Conservation (phyloP, 352 stramenopile genomes). For the Phytophthora syringae region DNA sequence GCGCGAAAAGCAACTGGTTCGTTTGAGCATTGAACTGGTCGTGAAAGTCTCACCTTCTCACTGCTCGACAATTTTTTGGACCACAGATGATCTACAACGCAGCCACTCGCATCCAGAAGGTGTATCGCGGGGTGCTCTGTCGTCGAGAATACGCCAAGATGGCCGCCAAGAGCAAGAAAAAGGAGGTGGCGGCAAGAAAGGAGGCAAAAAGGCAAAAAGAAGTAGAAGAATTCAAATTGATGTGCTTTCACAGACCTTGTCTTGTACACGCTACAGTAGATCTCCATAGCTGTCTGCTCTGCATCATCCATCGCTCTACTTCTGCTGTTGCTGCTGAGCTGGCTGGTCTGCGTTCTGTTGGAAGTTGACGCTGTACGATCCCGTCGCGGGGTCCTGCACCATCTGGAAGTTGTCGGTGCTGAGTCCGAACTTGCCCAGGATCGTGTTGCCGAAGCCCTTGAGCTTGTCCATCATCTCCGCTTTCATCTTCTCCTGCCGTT, state of each 20-base stretch:
- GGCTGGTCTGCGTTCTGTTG: constrained; percentile 56
- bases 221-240: constrained; percentile 5
- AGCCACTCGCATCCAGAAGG: constrained; percentile 82
- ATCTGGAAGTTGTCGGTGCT: constrained; percentile 99
- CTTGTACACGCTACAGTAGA: constrained; percentile 5
- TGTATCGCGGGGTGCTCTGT: constrained; percentile 72
- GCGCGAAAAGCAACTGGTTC: constrained; percentile 76
- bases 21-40: constrained; percentile 4
- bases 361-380: constrained; percentile 98
- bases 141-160: constrained; percentile 79
- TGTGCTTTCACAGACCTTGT: constrained; percentile 13
- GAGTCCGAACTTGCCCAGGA: constrained; percentile 99
- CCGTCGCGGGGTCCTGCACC: constrained; percentile 96
- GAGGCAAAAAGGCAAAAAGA: constrained; percentile 45
- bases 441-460: constrained; percentile 99
- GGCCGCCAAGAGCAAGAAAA: constrained; percentile 86
- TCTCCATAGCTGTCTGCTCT: neutral
- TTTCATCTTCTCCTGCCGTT: constrained; percentile 98
- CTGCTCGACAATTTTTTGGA: neutral
- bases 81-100: constrained; percentile 71
- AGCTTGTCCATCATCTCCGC: constrained; percentile 97
- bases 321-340: constrained; percentile 26
- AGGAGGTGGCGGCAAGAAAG: constrained; percentile 59
- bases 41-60: neutral
- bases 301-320: constrained; percentile 10